Percentiles rank a stretch among this genome's conserved stretches.
These are phyloP conservation scores for Talaromyces sp. DNA, from an alignment of 2,329 filamentous ascomycete genomes.

Conservation along the genomic window DNA sequence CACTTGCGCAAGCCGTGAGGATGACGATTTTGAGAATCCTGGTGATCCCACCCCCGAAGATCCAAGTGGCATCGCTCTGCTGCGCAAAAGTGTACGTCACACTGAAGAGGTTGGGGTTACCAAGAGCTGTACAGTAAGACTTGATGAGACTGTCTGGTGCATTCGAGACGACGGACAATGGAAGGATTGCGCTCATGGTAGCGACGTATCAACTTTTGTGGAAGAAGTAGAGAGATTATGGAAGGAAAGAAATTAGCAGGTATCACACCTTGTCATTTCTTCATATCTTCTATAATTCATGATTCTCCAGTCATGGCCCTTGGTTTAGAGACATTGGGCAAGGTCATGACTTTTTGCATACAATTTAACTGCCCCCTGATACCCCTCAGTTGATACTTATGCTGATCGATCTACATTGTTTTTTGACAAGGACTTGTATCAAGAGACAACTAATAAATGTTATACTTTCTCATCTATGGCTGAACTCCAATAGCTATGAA, in stretches of 20 bases:
- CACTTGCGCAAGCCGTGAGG: conserved; percentile 70
- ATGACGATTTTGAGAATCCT: conserved; percentile 52
- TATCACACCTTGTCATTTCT: neutral
- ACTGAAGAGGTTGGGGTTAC: conserved; percentile 57
- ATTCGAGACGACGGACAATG: conserved; percentile 73
- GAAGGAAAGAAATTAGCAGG: conserved; percentile 27
- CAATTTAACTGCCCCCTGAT: neutral
- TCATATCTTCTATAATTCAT: neutral
- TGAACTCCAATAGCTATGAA: neutral
- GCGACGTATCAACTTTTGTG: conserved; percentile 58
- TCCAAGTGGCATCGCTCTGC: conserved; percentile 45
- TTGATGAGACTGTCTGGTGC: conserved; percentile 77
- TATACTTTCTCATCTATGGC: neutral
- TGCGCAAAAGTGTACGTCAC: conserved; percentile 48
- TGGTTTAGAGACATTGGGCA: neutral
- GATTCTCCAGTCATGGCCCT: neutral
- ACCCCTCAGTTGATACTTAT: neutral
- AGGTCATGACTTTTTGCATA: neutral
- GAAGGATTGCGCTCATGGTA: conserved; percentile 66
- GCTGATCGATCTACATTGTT: neutral
- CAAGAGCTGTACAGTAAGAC: conserved; percentile 71
- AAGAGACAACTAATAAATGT: neutral
- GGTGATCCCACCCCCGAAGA: conserved; percentile 56
- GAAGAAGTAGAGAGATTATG: conserved; percentile 70
- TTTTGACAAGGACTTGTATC: neutral